Evolutionary conservation across 441 rosid genomes (phyloP).

Genomic region (Pelargonium myrrhifolium): DNA sequence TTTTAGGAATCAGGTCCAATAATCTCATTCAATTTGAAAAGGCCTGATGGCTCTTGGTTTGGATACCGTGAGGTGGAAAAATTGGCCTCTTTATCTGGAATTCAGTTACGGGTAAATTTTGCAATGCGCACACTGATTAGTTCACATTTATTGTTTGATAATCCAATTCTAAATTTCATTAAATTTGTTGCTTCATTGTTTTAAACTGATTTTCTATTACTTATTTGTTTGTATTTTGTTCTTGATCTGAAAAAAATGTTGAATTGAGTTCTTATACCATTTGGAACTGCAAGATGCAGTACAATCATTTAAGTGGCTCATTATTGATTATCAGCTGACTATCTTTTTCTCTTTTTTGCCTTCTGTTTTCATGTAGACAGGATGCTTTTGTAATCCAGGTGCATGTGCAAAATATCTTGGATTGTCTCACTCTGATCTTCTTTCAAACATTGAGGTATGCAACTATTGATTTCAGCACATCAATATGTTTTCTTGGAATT

Average conservation of each 20-base stretch:
- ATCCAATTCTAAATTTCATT: not conserved
- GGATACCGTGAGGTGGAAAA: constrained; percentile 94
- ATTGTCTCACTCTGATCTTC: constrained; percentile 78
- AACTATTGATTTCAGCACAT: not conserved
- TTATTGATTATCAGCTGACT: constrained; percentile 10
- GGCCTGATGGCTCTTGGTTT: constrained; percentile 91
- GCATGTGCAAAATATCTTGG: constrained; percentile 93
- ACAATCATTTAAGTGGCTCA: not conserved
- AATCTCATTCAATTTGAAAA: constrained; percentile 76
- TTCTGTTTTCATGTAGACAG: constrained; percentile 60
- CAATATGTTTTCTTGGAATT: constrained; percentile 14
- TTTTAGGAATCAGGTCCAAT: constrained; percentile 52
- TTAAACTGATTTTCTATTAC: not conserved
- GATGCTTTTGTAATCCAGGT: constrained; percentile 99
- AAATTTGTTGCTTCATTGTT: not conserved
- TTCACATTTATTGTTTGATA: not conserved
- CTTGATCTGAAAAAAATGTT: not conserved
- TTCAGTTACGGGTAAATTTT: constrained; percentile 83
- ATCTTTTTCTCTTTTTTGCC: constrained; percentile 14
- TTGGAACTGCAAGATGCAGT: not conserved
- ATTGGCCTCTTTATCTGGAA: constrained; percentile 81
- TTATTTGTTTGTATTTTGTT: not conserved
- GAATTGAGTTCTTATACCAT: not conserved
- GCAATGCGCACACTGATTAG: constrained; percentile 5
- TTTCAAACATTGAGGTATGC: constrained; percentile 74